These are phyloP conservation scores for Beauveria caledonica DNA, from an alignment of 2,329 filamentous ascomycete genomes.

Conservation along the genomic window DNA sequence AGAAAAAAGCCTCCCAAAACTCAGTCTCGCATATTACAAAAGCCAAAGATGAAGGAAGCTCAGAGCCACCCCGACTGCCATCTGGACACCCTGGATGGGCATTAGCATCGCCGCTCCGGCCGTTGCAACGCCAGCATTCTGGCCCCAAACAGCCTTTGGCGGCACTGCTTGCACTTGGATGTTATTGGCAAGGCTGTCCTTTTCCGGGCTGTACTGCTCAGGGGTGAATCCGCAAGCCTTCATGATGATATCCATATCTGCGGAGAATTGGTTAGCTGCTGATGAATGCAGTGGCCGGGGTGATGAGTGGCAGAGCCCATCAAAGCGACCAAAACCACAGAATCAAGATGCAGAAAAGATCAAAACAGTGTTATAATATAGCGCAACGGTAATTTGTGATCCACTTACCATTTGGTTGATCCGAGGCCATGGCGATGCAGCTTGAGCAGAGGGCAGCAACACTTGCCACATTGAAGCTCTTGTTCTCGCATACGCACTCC, in stretches of 20 bases:
- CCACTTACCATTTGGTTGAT: slow-evolving; percentile 25
- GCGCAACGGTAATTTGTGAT: neutral
- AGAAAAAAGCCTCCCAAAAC: neutral
- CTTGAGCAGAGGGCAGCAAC: slow-evolving; percentile 31
- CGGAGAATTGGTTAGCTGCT: neutral
- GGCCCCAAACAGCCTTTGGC: slow-evolving; percentile 17
- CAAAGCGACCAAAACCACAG: neutral
- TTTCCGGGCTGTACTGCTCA: slow-evolving; percentile 21
- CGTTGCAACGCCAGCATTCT: slow-evolving; percentile 12
- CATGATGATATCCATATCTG: slow-evolving; percentile 31
- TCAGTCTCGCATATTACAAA: neutral
- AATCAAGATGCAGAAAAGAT: neutral
- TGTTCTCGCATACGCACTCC: slow-evolving; percentile 30
- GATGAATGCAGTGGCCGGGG: neutral
- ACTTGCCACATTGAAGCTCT: slow-evolving; percentile 31
- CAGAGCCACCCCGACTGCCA: neutral
- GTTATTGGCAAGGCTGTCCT: slow-evolving; percentile 25
- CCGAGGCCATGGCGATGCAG: slow-evolving; percentile 26
- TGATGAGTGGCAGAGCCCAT: no score
- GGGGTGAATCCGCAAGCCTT: slow-evolving; percentile 26
- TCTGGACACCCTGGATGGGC: neutral
- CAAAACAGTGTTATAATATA: neutral
- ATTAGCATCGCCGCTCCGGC: neutral
- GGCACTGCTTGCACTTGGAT: slow-evolving; percentile 26
- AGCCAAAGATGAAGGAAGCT: slow-evolving; percentile 1